These are phyloP conservation scores for Rhynchospora pubera DNA, from an alignment of 176 grass and related monocot species.

Conservation along the genomic window DNA sequence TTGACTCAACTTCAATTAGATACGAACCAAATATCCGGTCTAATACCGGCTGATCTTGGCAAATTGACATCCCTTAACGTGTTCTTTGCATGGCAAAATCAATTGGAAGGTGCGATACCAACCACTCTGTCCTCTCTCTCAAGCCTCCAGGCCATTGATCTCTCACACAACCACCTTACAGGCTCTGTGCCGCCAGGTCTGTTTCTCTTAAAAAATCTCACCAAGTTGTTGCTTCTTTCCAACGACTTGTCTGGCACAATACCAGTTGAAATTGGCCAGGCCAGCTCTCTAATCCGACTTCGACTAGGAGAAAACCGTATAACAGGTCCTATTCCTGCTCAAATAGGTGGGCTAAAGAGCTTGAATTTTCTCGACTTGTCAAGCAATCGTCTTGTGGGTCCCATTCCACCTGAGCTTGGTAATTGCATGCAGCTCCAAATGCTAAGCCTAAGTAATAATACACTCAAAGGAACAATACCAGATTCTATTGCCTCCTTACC, in stretches of 20 bases:
- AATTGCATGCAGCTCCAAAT: conserved; percentile 86
- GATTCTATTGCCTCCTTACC: conserved; percentile 37
- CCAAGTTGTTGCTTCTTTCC: conserved; percentile 73
- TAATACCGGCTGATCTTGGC: conserved; percentile 60
- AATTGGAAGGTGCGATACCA: conserved; percentile 72
- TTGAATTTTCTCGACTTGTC: conserved; percentile 81
- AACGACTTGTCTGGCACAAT: conserved; percentile 75
- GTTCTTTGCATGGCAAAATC: conserved; percentile 94
- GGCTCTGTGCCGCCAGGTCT: conserved; percentile 62
- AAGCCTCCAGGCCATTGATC: conserved; percentile 66
- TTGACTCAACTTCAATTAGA: conserved; percentile 81
- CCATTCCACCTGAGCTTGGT: conserved; percentile 44
- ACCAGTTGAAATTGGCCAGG: conserved; percentile 53
- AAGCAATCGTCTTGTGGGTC: conserved; percentile 55
- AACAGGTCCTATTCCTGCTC: conserved; percentile 33
- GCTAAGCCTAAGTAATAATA: conserved; percentile 82
- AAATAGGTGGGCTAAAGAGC: conserved; percentile 58
- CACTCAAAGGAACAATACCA: conserved; percentile 42
- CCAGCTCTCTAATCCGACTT: conserved; percentile 51
- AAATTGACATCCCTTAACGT: conserved; percentile 39
- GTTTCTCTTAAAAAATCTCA: conserved; percentile 78
- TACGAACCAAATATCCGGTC: conserved; percentile 89
- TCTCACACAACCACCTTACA: conserved; percentile 86
- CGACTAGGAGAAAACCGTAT: conserved; percentile 70
- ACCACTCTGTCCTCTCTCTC: conserved; percentile 30